Evolutionary conservation across 2,329 filamentous ascomycete species (phyloP), one percentile per base, ranked within the genome.

Genomic region (Fusarium sp.): DNA sequence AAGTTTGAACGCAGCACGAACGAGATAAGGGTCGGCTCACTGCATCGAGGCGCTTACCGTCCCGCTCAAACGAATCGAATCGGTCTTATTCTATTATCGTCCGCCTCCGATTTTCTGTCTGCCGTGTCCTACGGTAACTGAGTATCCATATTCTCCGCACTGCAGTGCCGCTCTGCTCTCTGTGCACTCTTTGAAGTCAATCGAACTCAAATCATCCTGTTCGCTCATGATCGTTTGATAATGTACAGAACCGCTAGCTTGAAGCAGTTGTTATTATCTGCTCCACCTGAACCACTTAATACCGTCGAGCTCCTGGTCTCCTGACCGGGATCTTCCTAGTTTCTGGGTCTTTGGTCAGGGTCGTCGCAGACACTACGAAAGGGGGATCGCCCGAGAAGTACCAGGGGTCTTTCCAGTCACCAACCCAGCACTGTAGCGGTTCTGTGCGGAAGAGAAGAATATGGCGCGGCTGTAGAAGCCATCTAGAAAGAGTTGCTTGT

Each of bases 401-500:
- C 28, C 66, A 61, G 61, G 72, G 69, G 48, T 55, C 49, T 46
- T 42, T 28, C 16, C 23, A 14, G 11, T 42, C 37, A 16, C 34
- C 23, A 60, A 55, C 47, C 64, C 68, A 59, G 57, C 61, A 71
- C 34, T 59, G 54, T 62, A 56, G 34, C 49, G 20, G 49, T 53
- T 41, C 34, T 14, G 21, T 7, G 23, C 23, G 32, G 20, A 40
- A 37, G 34, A n/a, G 34, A 37, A n/a, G 18, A 37, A n/a, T n/a
- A 37, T 37, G 18, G 34, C 34, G 34, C 32, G 34, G 49, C 18
- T 41, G 23, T 42, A 69, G 71, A 75, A 74, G 63, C 56, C 60
- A 68, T 74, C 72, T 75, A 75, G 73, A 75, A 75, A 66, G 49
- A 42, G 50, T 30, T 63, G 18, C 49, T 25, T 46, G 60, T 65